Conservation (phyloP, 2,329 filamentous ascomycete species). For the Reticulascus tulasneorum region DNA sequence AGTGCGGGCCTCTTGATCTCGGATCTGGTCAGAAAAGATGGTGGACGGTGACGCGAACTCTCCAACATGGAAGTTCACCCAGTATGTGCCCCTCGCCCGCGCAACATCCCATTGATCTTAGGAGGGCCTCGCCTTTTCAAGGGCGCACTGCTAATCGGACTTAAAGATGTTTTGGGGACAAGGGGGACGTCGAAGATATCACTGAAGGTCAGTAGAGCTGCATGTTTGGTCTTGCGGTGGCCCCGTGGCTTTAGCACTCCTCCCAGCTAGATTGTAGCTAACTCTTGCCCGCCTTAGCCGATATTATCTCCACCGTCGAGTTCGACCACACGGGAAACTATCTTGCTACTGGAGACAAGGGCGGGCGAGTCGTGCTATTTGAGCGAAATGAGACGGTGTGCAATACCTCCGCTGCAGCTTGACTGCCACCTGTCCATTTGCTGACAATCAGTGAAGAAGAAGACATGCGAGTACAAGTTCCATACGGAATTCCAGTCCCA, state of each 20-base stretch:
- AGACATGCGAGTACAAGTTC: constrained; percentile 99
- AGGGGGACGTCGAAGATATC: constrained; percentile 98
- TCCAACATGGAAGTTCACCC: constrained; percentile 99
- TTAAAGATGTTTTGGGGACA: constrained; percentile 94
- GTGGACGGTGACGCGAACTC: constrained; percentile 91
- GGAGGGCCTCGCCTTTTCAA: background rate
- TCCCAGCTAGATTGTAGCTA: constrained; percentile 14
- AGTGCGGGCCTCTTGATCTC: too few species aligned
- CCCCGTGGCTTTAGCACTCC: background rate
- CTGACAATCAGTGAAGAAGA: constrained; percentile 67
- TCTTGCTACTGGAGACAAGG: constrained; percentile 85
- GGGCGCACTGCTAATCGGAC: constrained; percentile 21
- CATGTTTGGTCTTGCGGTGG: constrained; percentile 1
- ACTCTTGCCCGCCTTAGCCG: constrained; percentile 50
- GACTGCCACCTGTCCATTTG: constrained; percentile 1
- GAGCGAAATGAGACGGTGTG: constrained; percentile 93
- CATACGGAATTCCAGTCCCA: constrained; percentile 99
- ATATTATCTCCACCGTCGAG: constrained; percentile 89
- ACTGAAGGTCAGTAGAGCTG: constrained; percentile 69
- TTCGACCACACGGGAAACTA: constrained; percentile 91
- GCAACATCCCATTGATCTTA: constrained; percentile 8
- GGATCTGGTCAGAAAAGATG: constrained; percentile 59
- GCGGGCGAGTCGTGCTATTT: constrained; percentile 79
- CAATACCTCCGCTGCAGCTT: constrained; percentile 12
- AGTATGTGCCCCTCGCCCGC: constrained; percentile 70